Evolutionary conservation across 768 basidiomycete genomes (phyloP).

Genomic region (Lentinula sp.): DNA sequence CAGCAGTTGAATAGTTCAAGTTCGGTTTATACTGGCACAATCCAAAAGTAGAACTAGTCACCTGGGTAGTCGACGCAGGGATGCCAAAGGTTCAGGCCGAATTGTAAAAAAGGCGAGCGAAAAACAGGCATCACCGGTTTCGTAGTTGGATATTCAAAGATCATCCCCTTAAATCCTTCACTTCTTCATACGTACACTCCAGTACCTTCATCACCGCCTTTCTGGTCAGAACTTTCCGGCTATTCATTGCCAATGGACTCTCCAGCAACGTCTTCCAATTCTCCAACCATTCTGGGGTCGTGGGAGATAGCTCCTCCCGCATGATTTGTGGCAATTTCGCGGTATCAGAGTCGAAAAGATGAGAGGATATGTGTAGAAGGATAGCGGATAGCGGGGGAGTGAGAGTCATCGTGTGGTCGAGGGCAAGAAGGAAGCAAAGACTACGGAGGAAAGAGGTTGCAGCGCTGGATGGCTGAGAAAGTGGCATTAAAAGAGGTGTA

Average conservation of each 20-base stretch:
- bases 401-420: conserved; percentile 52
- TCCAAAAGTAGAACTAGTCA: no score
- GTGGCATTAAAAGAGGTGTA: conserved; percentile 40
- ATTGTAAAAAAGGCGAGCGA: no score
- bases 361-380: conserved; percentile 59
- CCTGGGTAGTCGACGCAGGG: no score
- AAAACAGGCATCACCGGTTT: no score
- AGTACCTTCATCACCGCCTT: conserved; percentile 51
- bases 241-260: conserved; percentile 1
- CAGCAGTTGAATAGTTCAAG: no score
- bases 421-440: conserved; percentile 56
- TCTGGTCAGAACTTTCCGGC: conserved; percentile 44
- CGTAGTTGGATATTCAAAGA: conserved; percentile 25
- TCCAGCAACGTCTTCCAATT: conserved; percentile 56
- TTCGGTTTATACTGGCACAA: no score
- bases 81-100: no score
- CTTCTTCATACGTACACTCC: conserved; percentile 51
- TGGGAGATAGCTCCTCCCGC: conserved; percentile 65
- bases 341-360: conserved; percentile 65
- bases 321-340: conserved; percentile 55
- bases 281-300: conserved; percentile 62
- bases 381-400: conserved; percentile 58
- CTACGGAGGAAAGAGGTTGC: conserved; percentile 53
- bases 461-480: conserved; percentile 47
- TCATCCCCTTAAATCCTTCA: conserved; percentile 44